Conservation (phyloP, 768 basidiomycete species). For the Omphalotus guepiniiformis region DNA sequence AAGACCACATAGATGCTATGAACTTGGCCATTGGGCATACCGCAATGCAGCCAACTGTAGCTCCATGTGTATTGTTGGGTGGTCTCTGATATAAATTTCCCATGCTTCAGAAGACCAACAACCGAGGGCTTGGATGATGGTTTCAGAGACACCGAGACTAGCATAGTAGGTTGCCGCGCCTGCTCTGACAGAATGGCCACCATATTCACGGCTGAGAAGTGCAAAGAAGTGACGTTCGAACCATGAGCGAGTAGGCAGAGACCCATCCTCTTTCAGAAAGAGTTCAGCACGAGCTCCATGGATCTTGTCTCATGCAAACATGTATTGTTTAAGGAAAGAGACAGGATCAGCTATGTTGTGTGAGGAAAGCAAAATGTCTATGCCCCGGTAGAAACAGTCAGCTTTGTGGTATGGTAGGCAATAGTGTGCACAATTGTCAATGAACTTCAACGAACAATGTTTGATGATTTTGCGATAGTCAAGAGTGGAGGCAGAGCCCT, state of each 20-base stretch:
- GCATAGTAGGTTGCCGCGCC: slow-evolving; percentile 24
- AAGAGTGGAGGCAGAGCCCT: slow-evolving; percentile 10
- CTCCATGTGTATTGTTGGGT: background rate
- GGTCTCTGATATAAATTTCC: background rate
- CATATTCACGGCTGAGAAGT: slow-evolving; percentile 12
- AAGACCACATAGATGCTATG: background rate
- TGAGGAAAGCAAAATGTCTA: slow-evolving; percentile 17
- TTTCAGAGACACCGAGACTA: slow-evolving; percentile 16
- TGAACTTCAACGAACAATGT: slow-evolving; percentile 16
- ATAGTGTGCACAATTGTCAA: slow-evolving; percentile 13
- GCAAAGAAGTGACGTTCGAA: slow-evolving; percentile 17
- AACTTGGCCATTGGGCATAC: background rate
- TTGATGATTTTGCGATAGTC: slow-evolving; percentile 26
- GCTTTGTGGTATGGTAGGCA: slow-evolving; percentile 26
- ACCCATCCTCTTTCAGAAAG: slow-evolving; percentile 18
- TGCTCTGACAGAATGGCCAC: slow-evolving; percentile 21
- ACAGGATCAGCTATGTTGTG: slow-evolving; percentile 19
- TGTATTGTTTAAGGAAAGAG: slow-evolving; percentile 14
- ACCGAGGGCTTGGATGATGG: slow-evolving; percentile 20
- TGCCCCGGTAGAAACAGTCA: slow-evolving; percentile 23
- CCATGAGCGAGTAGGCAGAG: slow-evolving; percentile 18
- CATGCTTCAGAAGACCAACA: background rate
- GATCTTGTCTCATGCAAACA: slow-evolving; percentile 6
- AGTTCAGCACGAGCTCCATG: slow-evolving; percentile 14
- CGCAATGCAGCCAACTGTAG: background rate